Conservation (phyloP, 1,284 basidiomycete genomes). For the Salmacisia buchloeana region DNA sequence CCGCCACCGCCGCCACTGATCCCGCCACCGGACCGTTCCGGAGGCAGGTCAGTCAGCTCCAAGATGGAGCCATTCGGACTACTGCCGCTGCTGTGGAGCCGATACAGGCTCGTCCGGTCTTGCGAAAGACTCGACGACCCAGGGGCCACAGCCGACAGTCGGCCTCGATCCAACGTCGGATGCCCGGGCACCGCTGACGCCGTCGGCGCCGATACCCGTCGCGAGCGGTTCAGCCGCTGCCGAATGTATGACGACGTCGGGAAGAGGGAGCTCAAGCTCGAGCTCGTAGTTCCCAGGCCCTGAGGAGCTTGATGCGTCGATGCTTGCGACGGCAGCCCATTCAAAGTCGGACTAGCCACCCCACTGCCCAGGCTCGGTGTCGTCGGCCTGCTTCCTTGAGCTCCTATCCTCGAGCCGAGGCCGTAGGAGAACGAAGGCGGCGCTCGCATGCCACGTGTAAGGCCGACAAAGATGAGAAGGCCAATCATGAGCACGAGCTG, state of each 20-base stretch:
- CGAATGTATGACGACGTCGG: background rate
- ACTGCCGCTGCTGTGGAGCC: background rate
- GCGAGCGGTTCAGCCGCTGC: slow-evolving; percentile 1
- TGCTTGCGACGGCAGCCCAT: background rate
- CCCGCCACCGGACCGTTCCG: background rate
- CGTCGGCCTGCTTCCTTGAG: background rate
- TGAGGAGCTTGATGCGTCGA: background rate
- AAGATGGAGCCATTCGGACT: slow-evolving; percentile 6
- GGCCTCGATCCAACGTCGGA: slow-evolving; percentile 10
- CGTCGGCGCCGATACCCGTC: background rate
- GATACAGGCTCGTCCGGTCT: slow-evolving; percentile 12
- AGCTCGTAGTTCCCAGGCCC: no score
- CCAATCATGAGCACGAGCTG: slow-evolving; percentile 72
- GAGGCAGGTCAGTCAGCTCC: background rate
- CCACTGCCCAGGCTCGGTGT: background rate
- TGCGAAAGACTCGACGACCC: background rate
- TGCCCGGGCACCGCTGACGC: background rate
- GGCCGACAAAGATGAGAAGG: slow-evolving; percentile 72
- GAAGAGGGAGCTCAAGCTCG: no score
- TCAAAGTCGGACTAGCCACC: background rate
- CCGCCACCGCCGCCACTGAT: background rate
- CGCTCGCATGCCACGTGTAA: slow-evolving; percentile 64
- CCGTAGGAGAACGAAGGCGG: background rate
- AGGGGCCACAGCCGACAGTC: slow-evolving; percentile 14
- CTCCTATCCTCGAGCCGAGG: background rate